phyloP scores from a whole-genome alignment of 169 alveolate genomes.

The Toxoplasma gondii region DNA sequence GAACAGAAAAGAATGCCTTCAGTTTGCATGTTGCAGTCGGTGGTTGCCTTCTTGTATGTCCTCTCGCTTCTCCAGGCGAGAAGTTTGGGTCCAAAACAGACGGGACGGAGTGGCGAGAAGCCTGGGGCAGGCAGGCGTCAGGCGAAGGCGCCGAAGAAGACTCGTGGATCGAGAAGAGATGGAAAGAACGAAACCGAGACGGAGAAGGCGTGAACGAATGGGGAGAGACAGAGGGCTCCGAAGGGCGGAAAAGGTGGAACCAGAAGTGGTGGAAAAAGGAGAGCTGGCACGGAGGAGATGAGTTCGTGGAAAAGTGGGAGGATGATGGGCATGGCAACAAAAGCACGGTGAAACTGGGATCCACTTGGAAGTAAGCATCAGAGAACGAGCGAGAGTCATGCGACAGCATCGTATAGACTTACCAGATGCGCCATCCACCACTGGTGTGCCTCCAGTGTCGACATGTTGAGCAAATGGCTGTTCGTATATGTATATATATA shows the following conservation, averaged over 20 bases:
- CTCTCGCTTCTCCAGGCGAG: constrained; percentile 38
- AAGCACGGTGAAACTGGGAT: constrained; percentile 8
- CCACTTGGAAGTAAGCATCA: constrained; percentile 42
- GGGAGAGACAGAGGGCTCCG: constrained; percentile 47
- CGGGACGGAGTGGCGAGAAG: constrained; percentile 56
- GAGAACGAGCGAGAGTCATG: background rate
- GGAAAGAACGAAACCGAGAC: constrained; percentile 5
- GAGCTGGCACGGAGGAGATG: constrained; percentile 21
- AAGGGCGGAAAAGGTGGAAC: constrained; percentile 35
- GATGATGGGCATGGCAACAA: constrained; percentile 36
- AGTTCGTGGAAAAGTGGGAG: constrained; percentile 39
- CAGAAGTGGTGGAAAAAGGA: constrained; percentile 56
- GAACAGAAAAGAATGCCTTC: too few species aligned
- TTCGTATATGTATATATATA: too few species aligned
- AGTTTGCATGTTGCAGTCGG: too few species aligned
- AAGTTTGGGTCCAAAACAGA: constrained; percentile 47
- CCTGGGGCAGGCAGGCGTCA: constrained; percentile 41
- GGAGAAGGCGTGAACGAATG: constrained; percentile 12
- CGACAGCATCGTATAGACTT: background rate
- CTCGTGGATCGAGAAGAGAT: constrained; percentile 53
- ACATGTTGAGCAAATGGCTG: too few species aligned
- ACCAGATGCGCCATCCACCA: too few species aligned
- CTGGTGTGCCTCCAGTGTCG: too few species aligned
- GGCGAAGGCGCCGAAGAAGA: background rate
- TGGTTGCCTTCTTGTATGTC: background rate